These are phyloP conservation scores for Leccinum arenicola DNA, from an alignment of 768 basidiomycete genomes.

Conservation along the genomic window DNA sequence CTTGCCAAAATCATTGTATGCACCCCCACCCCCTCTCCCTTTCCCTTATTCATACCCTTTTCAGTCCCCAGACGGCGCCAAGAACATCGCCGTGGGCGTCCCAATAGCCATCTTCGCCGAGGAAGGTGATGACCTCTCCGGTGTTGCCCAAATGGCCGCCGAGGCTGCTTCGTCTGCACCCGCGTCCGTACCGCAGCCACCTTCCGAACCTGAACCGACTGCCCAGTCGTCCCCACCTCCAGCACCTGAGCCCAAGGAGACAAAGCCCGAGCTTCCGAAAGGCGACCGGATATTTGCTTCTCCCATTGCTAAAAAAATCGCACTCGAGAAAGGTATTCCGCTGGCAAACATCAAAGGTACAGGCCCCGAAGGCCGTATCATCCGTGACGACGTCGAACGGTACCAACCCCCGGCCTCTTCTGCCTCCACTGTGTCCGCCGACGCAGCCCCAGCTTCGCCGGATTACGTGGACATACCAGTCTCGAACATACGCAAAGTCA, in stretches of 20 bases:
- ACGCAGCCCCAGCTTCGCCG: slow-evolving; percentile 48
- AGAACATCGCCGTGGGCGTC: slow-evolving; percentile 82
- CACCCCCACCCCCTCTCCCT: slow-evolving; percentile 4
- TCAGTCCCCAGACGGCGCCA: slow-evolving; percentile 81
- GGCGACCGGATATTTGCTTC: slow-evolving; percentile 91
- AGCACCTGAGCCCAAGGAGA: slow-evolving; percentile 34
- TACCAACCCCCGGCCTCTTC: slow-evolving; percentile 60
- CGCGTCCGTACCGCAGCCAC: slow-evolving; percentile 33
- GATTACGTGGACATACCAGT: slow-evolving; percentile 90
- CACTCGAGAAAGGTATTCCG: slow-evolving; percentile 90
- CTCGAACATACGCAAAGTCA: slow-evolving; percentile 92
- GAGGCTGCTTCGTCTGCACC: slow-evolving; percentile 49
- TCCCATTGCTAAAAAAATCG: slow-evolving; percentile 96
- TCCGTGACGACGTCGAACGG: slow-evolving; percentile 92
- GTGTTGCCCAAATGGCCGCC: slow-evolving; percentile 68
- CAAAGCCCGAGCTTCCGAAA: slow-evolving; percentile 54
- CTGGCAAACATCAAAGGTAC: slow-evolving; percentile 87
- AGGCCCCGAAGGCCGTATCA: slow-evolving; percentile 91
- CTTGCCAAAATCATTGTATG: slow-evolving; percentile 95
- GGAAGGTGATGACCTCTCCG: slow-evolving; percentile 92
- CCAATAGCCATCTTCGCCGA: slow-evolving; percentile 91
- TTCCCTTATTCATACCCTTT: neutral
- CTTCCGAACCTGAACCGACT: slow-evolving; percentile 43
- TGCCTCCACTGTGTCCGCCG: slow-evolving; percentile 41
- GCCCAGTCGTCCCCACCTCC: slow-evolving; percentile 34